Conservation (phyloP, 106 monocot species). For the Ottelia alismoides region DNA sequence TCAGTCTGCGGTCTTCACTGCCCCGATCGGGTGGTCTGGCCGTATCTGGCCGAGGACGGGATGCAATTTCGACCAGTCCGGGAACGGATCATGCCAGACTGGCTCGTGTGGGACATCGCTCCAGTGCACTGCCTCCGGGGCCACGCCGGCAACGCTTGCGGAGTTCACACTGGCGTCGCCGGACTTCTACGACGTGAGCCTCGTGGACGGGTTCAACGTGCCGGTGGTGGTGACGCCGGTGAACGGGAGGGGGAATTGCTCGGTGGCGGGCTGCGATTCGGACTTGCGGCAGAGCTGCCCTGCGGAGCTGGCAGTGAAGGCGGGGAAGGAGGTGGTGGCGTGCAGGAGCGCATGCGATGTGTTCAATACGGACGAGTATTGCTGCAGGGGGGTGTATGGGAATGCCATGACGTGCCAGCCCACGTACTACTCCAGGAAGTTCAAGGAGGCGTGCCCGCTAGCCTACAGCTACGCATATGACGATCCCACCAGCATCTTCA, state of each 20-base stretch:
- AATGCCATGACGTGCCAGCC: conserved; percentile 54
- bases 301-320: conserved; percentile 40
- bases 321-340: conserved; percentile 36
- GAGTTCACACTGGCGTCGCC: conserved; percentile 60
- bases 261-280: conserved; percentile 50
- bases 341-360: conserved; percentile 86
- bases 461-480: conserved; percentile 92
- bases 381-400: conserved; percentile 55
- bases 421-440: conserved; percentile 65
- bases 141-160: conserved; percentile 55
- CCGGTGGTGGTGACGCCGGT: conserved; percentile 61
- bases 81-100: conserved; percentile 65
- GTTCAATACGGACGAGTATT: conserved; percentile 73
- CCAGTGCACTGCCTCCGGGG: conserved; percentile 52
- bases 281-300: conserved; percentile 55
- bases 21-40: conserved; percentile 71
- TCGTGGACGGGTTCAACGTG: conserved; percentile 79
- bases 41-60: conserved; percentile 91
- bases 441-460: conserved; percentile 58
- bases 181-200: conserved; percentile 72
- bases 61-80: conserved; percentile 47
- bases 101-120: conserved; percentile 49
- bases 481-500: conserved; percentile 73
- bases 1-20: conserved; percentile 50
- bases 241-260: conserved; percentile 46